Percentiles rank a stretch among this genome's conserved stretches.
phyloP scores from a whole-genome alignment of 2,329 filamentous ascomycete genomes.

The Fusarium ramigenum region DNA sequence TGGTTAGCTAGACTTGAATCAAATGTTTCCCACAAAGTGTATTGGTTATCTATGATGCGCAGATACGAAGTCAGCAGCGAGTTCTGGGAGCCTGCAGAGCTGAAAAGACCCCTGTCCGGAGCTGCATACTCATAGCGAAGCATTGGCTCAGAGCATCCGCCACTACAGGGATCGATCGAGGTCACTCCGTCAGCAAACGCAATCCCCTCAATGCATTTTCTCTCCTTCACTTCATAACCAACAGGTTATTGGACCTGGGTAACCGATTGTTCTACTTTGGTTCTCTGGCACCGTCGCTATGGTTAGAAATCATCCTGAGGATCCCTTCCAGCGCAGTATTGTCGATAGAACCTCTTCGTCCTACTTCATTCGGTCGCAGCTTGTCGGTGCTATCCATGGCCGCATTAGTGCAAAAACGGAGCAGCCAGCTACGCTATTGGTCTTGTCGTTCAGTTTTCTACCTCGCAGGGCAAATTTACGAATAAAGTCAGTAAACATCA shows the following conservation, averaged over 20 bases:
- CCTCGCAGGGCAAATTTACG: rapidly evolving
- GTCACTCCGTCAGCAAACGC: rapidly evolving
- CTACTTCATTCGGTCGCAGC: background rate
- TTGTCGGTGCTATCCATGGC: background rate
- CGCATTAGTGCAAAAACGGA: rapidly evolving
- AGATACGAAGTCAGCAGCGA: rapidly evolving
- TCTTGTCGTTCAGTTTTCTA: background rate
- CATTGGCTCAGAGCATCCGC: background rate
- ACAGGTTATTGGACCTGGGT: rapidly evolving
- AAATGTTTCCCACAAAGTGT: background rate
- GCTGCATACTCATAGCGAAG: background rate
- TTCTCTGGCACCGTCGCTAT: background rate
- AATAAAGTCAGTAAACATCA: background rate
- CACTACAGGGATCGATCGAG: rapidly evolving
- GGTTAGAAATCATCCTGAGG: background rate
- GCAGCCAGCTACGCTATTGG: background rate
- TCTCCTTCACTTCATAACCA: rapidly evolving
- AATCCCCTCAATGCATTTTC: rapidly evolving
- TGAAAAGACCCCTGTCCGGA: rapidly evolving
- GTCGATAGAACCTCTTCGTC: background rate
- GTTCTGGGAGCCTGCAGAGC: rapidly evolving
- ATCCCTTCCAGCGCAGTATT: background rate
- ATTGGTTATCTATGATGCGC: too few species aligned
- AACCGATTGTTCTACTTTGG: rapidly evolving
- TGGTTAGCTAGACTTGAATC: background rate